Base-by-base conservation (phyloP, 2,329 filamentous ascomycete genomes). In the Xylariaceae sp. region DNA sequence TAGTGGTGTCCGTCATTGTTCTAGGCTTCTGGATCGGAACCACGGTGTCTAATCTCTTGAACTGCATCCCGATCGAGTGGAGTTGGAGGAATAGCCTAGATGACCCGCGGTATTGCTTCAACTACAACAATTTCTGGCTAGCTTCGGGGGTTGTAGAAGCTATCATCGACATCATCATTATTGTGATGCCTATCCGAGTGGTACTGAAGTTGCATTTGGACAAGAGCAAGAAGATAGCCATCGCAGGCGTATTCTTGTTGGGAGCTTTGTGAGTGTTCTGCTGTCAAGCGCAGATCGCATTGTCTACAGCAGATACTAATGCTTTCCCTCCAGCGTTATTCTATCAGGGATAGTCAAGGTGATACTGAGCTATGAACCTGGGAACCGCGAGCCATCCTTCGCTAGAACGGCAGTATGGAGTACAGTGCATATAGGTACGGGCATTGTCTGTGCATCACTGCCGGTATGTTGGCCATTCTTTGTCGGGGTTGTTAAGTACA, bases 41-140 rank as follows among this genome's bases (percentile, higher is more conserved):
- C 8, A 64, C 58, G 6, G 14, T 69, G 1, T 62, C 65, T 4
- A 55, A 60, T 9, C 37, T 69, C 3, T 33, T 65, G 26, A 67
- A 61, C 34, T 69, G 68, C 51, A 62, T 67, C 33, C 65, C 67
- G 0, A 31, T 68, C 1, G 37, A 69, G 19, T 67, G 60, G 50
- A 58, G 45, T 2, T 69, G 67, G 63, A 23, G 61, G 1, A 67
- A 64, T 34, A 63, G 58, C 34, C 48, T 60, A 2, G 57, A 43
- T 2, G 66, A 69, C 28, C 59, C 61, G 1, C 44, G 60, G 6
- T 66, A 66, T 16, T 71, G 67, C 50, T 62, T 68, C 53, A 67
- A 68, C 48, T 68, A 60, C 21, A 67, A 67, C 26, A 51, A 65
- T 8, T 67, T 65, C 40, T 68, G 66, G 67, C 11, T 64, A 8